phyloP scores from a whole-genome alignment of 2,329 filamentous ascomycete genomes.

The Colletotrichum tabaci region DNA sequence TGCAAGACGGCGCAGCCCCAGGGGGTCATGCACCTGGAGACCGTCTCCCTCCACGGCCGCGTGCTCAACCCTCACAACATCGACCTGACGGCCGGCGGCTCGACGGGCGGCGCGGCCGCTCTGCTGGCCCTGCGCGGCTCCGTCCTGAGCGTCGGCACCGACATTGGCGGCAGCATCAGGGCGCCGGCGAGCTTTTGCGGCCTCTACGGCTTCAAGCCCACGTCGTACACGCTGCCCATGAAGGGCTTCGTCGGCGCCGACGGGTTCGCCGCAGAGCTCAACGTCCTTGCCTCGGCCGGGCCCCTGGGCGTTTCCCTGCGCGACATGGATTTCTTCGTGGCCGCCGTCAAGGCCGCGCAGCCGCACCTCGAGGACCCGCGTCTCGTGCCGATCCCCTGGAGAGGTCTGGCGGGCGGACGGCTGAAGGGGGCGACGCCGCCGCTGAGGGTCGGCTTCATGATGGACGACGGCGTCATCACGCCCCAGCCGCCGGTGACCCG shows the following conservation, averaged over 20 bases:
- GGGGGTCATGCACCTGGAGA: constrained; percentile 69
- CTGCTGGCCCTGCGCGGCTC: constrained; percentile 58
- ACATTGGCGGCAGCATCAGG: constrained; percentile 59
- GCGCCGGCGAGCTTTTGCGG: constrained; percentile 55
- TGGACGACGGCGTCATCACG: constrained; percentile 53
- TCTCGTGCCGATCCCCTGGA: constrained; percentile 51
- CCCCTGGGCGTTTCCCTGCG: constrained; percentile 52
- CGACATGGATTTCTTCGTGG: constrained; percentile 54
- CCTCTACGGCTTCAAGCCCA: constrained; percentile 48
- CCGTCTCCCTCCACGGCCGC: constrained; percentile 72
- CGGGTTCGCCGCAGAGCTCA: constrained; percentile 52
- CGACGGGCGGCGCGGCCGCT: constrained; percentile 70
- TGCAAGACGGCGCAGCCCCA: constrained; percentile 80
- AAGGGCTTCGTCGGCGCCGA: constrained; percentile 44
- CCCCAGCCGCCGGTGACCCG: constrained; percentile 56
- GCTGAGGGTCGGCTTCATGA: constrained; percentile 61
- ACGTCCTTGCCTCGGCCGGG: constrained; percentile 52
- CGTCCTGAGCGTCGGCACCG: constrained; percentile 57
- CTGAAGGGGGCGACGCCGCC: constrained; percentile 37
- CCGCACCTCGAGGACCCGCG: constrained; percentile 50
- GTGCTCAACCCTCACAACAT: constrained; percentile 76
- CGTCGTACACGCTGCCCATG: constrained; percentile 45
- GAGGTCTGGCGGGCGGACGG: constrained; percentile 42
- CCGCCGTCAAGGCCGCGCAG: constrained; percentile 43
- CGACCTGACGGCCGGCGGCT: constrained; percentile 73